phyloP scores from a whole-genome alignment of 179 eudicot genomes.

The Monotropa hypopitys region DNA sequence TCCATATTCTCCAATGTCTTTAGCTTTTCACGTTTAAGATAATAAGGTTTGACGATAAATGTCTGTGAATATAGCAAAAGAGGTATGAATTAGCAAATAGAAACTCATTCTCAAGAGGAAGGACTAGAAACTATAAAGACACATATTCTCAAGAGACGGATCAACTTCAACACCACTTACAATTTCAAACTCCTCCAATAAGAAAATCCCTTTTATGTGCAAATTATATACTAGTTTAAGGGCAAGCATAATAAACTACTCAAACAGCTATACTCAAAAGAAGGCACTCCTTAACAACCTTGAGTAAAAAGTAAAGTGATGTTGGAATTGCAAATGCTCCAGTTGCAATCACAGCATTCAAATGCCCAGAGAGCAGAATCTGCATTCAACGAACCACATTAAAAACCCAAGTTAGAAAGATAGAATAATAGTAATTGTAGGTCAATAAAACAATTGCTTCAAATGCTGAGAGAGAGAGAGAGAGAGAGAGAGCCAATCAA shows the following conservation, averaged over 20 bases:
- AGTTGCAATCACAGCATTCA: slow-evolving; percentile 53
- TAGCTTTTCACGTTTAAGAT: slow-evolving; percentile 65
- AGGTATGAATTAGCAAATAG: slow-evolving; percentile 7
- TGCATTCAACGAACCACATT: slow-evolving; percentile 24
- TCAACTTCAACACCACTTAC: background rate
- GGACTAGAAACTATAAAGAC: no score
- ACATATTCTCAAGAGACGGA: background rate
- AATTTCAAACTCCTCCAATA: background rate
- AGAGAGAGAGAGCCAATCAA: background rate
- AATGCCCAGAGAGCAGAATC: slow-evolving; percentile 64
- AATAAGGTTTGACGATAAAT: slow-evolving; percentile 69
- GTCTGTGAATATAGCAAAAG: slow-evolving; percentile 35
- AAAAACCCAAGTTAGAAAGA: background rate
- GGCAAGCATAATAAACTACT: background rate
- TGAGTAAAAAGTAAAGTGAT: slow-evolving; percentile 60
- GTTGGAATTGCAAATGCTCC: slow-evolving; percentile 82
- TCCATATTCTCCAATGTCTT: slow-evolving; percentile 58
- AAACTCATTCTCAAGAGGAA: slow-evolving; percentile 4
- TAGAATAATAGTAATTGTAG: background rate
- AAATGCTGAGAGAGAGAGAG: background rate
- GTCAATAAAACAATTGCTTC: background rate
- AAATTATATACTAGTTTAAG: background rate
- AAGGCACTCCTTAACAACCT: slow-evolving; percentile 36
- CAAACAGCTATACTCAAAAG: background rate
- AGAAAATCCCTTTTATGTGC: background rate